Evolutionary conservation across 148 eudicot species (phyloP).

Genomic region (Hydrangea macrophylla): DNA sequence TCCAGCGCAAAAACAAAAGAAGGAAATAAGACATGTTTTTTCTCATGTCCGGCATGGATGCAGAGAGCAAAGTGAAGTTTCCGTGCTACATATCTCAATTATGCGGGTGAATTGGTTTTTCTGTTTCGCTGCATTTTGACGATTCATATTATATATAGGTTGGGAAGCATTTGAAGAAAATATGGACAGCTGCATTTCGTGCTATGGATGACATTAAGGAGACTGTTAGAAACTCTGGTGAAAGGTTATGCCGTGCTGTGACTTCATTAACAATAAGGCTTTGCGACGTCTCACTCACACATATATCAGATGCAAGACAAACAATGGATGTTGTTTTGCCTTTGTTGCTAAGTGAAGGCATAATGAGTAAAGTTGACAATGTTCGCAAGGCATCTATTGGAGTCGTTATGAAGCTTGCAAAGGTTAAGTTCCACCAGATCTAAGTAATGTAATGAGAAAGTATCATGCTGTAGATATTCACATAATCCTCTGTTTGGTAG

Average conservation of each 20-base stretch:
- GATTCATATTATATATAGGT: constrained; percentile 37
- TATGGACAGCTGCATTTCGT: constrained; percentile 92
- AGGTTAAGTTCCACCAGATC: constrained; percentile 42
- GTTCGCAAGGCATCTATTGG: constrained; percentile 90
- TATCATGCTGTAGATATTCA: neutral
- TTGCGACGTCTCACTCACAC: constrained; percentile 86
- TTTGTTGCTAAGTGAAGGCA: constrained; percentile 81
- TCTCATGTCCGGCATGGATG: too few relatives aligned
- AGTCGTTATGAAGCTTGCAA: constrained; percentile 92
- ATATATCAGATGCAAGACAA: constrained; percentile 61
- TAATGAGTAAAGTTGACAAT: constrained; percentile 95
- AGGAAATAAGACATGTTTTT: too few relatives aligned
- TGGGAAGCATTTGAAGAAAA: constrained; percentile 62
- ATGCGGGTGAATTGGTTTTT: too few relatives aligned
- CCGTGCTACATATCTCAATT: too few relatives aligned
- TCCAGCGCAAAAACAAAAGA: too few relatives aligned
- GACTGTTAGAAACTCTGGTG: constrained; percentile 90
- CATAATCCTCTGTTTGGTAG: too few relatives aligned
- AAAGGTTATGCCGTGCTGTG: constrained; percentile 77
- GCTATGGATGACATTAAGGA: constrained; percentile 99
- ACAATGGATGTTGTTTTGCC: constrained; percentile 88
- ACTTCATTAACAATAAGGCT: constrained; percentile 77
- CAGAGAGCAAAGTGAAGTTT: too few relatives aligned
- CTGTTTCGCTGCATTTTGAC: neutral
- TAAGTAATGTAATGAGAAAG: neutral